Base-by-base conservation (phyloP, 768 basidiomycete genomes). In the Myochromella boudieri region DNA sequence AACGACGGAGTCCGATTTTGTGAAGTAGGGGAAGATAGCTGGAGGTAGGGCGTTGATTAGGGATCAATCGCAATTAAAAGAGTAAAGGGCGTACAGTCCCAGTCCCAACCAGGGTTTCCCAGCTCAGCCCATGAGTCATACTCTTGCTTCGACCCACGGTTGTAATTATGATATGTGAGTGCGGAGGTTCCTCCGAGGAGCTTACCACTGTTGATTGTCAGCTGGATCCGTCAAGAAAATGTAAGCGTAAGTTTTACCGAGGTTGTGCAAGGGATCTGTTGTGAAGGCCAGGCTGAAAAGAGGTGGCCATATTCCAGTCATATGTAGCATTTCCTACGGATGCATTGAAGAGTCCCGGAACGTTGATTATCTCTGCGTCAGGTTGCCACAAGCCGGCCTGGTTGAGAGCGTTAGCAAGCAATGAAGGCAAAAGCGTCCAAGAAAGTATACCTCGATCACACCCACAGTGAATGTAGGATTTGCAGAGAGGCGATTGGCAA, bases 51-150 rank as follows among this genome's bases (percentile, higher is more conserved):
- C n/a, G n/a, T n/a, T 34, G 14, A 14, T 34, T 6, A 12, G 33
- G 33, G 18, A 5, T 7, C 14, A 7, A n/a, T 14, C 14, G 33
- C 14, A 29, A 34, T 34, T 34, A 4, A 14, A 34, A 34, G 14
- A 34, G 18, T 6, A 14, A 18, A 8, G n/a, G 21, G 18, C 22
- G 49, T 37, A 28, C 36, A 29, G 2, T 58, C 49, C 51, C 54
- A 62, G 42, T 58, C 51, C 60, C 60, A 62, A 18, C 59, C 55
- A 5, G 53, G 40, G 46, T 60, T 60, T 33, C 60, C 60, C 18
- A 62, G 39, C 24, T 49, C 49, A 9, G 53, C 56, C 45, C 55
- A 56, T 4, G 55, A 48, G 21, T 60, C 54, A 37, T 54, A 53
- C 36, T 62, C 50, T 28, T 49, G 37, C 27, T 32, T 37, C 26